Evolutionary conservation across 2,329 filamentous ascomycete species (phyloP).

Genomic region (Colletotrichum sidae): DNA sequence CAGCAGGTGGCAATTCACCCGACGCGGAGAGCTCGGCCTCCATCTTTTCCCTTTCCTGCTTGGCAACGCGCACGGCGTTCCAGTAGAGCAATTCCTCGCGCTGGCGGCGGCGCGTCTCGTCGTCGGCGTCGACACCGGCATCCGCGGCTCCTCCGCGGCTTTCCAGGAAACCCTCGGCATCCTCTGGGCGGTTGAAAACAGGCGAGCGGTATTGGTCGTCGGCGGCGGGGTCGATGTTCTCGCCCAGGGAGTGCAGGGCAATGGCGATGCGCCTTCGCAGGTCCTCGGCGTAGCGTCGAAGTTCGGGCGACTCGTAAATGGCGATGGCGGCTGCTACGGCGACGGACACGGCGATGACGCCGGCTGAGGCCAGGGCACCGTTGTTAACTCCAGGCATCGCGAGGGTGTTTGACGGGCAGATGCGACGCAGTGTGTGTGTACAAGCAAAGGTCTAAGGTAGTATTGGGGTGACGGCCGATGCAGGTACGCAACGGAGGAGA

Average conservation of each 20-base stretch:
- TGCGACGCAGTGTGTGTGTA: constrained; percentile 18
- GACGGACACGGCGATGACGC: constrained; percentile 68
- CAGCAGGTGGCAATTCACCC: constrained; percentile 24
- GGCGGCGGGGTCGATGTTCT: constrained; percentile 61
- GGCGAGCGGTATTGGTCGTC: constrained; percentile 54
- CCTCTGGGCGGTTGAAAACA: constrained; percentile 73
- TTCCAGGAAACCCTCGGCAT: constrained; percentile 72
- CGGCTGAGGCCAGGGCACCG: constrained; percentile 65
- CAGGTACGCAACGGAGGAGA: neutral
- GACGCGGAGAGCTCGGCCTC: constrained; percentile 37
- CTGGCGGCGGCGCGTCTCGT: constrained; percentile 70
- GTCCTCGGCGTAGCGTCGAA: constrained; percentile 71
- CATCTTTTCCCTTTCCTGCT: constrained; percentile 51
- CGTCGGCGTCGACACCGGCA: constrained; percentile 69
- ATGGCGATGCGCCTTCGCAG: constrained; percentile 71
- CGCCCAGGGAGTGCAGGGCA: constrained; percentile 69
- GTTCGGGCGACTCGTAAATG: constrained; percentile 73
- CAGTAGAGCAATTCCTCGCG: constrained; percentile 75
- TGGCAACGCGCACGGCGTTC: constrained; percentile 67
- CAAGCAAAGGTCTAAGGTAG: neutral
- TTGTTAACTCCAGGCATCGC: constrained; percentile 67
- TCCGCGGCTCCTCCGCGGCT: constrained; percentile 58
- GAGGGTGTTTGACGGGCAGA: constrained; percentile 10
- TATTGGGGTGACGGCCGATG: neutral
- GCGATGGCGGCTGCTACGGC: constrained; percentile 69